Base-by-base conservation (phyloP, 75 land plant species). In the Isoetes taiwanensis region DNA sequence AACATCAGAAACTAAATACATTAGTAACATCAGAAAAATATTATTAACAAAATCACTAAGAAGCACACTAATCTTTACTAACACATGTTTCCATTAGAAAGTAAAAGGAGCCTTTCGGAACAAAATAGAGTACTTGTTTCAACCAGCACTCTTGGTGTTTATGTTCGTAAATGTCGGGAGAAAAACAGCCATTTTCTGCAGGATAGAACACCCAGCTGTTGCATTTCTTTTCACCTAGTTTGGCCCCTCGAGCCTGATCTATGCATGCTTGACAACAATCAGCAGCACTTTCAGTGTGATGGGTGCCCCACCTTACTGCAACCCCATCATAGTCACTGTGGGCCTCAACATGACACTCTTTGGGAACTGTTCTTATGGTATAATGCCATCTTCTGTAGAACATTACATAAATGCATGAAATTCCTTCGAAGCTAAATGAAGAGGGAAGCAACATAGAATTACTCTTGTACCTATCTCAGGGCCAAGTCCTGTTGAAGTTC, bases 181-280 rank as follows among this genome's bases (percentile, higher is more conserved):
- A 85, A 69, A 68, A 72, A 61, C 96, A 90, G 0, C 96, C 96
- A 24, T 48, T 57, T 65, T 85, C 91, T 4, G 74, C 69, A 32
- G 96, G 91, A 64, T 90, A 90, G 56, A 79, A 90, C 56, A 90
- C 96, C 96, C 96, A 90, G 43, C 85, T 76, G 21, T 90, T 90
- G 66, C 97, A 90, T 50, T 76, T 82, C 77, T 40, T 67, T 61
- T 83, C 80, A 30, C 80, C 82, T 3, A 76, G 75, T 59, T 76
- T 83, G 20, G 88, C 97, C 28, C 35, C 48, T 50, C 78, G 80
- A 5, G 97, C 90, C 53, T 90, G 96, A 61, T 82, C 83, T 32
- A 85, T 57, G 61, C 96, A 90, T 19, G 96, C 96, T 59, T 85
- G 72, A 52, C 96, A 90, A 64, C 96, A 90, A 30, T 90, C 96